These are phyloP conservation scores for Jamesozyma rosinii DNA, from an alignment of 805 yeast species.

Conservation along the genomic window DNA sequence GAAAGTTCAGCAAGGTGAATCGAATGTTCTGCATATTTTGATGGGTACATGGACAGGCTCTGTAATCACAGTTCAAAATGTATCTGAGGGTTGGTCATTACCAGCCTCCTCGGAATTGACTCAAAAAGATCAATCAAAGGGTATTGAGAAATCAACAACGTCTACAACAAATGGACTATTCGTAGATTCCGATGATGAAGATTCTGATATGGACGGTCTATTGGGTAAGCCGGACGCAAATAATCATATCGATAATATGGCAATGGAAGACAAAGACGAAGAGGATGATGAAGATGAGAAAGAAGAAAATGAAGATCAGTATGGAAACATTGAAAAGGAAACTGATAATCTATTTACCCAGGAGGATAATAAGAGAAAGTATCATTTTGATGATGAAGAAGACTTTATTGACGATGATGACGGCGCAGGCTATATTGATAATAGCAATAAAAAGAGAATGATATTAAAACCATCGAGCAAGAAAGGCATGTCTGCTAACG, in stretches of 20 bases:
- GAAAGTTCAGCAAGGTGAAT: slow-evolving; percentile 21
- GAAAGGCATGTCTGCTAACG: neutral
- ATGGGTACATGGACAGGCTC: slow-evolving; percentile 36
- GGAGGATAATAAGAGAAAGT: slow-evolving; percentile 17
- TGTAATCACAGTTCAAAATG: slow-evolving; percentile 26
- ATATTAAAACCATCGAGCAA: neutral
- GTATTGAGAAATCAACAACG: slow-evolving; percentile 4
- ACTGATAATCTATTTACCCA: slow-evolving; percentile 21
- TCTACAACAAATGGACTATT: slow-evolving; percentile 17
- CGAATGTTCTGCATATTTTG: slow-evolving; percentile 21
- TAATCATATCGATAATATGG: slow-evolving; percentile 17
- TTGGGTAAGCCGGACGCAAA: slow-evolving; percentile 12
- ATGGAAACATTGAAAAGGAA: slow-evolving; percentile 10
- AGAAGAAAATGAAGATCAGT: slow-evolving; percentile 7
- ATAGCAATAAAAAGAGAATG: slow-evolving; percentile 1
- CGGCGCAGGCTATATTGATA: slow-evolving; percentile 38
- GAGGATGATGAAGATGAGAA: slow-evolving; percentile 6
- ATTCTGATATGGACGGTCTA: slow-evolving; percentile 15
- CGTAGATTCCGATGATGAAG: slow-evolving; percentile 22
- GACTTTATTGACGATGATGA: slow-evolving; percentile 60
- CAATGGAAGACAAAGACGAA: slow-evolving; percentile 9
- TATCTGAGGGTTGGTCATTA: slow-evolving; percentile 9
- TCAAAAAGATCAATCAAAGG: neutral
- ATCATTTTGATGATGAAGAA: slow-evolving; percentile 27
- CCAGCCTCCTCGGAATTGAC: slow-evolving; percentile 5